A percentile compares a stretch with the other conserved stretches of the same genome.
Evolutionary conservation across 495 filamentous ascomycete genomes (phyloP).

Genomic region (Hypoxylon cercidicola): DNA sequence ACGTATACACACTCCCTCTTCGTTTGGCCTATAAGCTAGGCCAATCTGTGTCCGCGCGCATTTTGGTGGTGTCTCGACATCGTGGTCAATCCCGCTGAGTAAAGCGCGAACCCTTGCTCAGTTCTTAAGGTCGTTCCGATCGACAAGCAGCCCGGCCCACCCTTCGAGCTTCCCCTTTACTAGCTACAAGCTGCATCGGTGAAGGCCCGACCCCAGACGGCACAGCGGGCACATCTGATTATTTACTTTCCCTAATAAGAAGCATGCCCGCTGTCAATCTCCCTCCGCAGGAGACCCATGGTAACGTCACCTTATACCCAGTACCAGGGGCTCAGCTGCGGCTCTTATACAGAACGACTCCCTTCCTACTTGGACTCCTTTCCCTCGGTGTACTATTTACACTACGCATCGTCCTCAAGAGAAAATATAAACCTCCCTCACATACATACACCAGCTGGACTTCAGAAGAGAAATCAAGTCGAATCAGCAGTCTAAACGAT

Average conservation of each 20-base stretch:
- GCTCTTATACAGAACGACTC: conserved; percentile 42
- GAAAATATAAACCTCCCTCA: conserved; percentile 39
- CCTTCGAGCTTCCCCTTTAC: conserved; percentile 32
- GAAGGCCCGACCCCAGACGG: conserved; percentile 42
- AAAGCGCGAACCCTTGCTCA: conserved; percentile 32
- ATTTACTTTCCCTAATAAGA: conserved; percentile 47
- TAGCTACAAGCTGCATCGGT: conserved; percentile 41
- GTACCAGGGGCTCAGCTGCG: conserved; percentile 36
- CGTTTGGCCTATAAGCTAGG: conserved; percentile 21
- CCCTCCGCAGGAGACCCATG: conserved; percentile 47
- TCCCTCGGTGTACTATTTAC: conserved; percentile 42
- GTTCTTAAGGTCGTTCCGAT: conserved; percentile 38
- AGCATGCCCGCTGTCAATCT: conserved; percentile 56
- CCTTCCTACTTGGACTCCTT: conserved; percentile 43
- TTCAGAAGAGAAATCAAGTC: conserved; percentile 44
- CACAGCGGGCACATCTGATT: conserved; percentile 37
- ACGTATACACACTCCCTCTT: conserved; percentile 19
- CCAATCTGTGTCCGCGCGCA: conserved; percentile 21
- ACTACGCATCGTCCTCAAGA: conserved; percentile 27
- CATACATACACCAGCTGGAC: conserved; percentile 18
- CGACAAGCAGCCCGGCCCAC: conserved; percentile 39
- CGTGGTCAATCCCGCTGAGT: conserved; percentile 31
- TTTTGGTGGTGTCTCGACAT: conserved; percentile 25
- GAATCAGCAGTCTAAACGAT: conserved; percentile 24
- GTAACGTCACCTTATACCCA: conserved; percentile 47